Evolutionary conservation across 2,329 filamentous ascomycete species (phyloP).

Genomic region (Coniochaeta prunicola): DNA sequence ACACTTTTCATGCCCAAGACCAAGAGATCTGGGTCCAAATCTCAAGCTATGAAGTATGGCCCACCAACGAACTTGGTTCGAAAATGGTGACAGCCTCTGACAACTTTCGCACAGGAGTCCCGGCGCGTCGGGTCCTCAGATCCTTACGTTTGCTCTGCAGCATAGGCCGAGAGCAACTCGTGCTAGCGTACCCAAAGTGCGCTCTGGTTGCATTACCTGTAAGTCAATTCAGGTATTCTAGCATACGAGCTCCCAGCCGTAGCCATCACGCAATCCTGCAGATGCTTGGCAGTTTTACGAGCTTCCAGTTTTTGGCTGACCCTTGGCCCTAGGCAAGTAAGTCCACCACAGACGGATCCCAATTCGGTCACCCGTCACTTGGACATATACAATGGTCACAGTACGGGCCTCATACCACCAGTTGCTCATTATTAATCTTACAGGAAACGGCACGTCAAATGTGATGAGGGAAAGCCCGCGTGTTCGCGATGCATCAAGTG

Average conservation of each 20-base stretch:
- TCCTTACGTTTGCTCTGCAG: constrained; percentile 21
- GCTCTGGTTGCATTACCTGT: constrained; percentile 24
- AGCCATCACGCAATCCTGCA: neutral
- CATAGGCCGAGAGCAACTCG: constrained; percentile 21
- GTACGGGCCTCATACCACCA: neutral
- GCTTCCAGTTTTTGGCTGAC: neutral
- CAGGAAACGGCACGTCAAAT: constrained; percentile 27
- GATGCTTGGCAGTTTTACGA: neutral
- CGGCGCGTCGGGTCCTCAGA: constrained; percentile 9
- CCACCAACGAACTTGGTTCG: neutral
- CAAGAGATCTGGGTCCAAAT: neutral
- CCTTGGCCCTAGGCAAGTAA: constrained; percentile 18
- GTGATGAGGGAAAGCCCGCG: constrained; percentile 26
- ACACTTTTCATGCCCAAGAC: neutral
- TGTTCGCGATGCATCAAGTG: constrained; percentile 27
- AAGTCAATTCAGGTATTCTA: constrained; percentile 9
- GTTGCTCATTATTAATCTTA: neutral
- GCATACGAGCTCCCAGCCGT: neutral
- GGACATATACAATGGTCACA: neutral
- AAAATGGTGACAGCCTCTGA: neutral
- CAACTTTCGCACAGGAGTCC: neutral
- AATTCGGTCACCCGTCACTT: neutral
- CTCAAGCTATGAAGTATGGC: neutral
- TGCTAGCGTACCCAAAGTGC: constrained; percentile 22
- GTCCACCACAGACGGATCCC: neutral